phyloP scores from a whole-genome alignment of 352 stramenopile genomes.

The Phytophthora citrophthora region DNA sequence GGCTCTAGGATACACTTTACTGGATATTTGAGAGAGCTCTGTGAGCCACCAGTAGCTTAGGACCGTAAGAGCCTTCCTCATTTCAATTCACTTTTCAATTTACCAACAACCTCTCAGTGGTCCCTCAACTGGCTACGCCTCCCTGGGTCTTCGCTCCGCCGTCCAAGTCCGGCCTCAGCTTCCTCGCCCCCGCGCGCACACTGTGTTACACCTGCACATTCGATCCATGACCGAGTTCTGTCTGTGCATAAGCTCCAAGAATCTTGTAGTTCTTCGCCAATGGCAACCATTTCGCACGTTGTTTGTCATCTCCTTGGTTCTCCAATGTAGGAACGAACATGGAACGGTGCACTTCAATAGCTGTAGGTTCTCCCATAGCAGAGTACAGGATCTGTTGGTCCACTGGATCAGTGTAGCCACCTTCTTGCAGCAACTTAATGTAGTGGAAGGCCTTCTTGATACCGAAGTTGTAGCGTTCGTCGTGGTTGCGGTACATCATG shows the following conservation, averaged over 20 bases:
- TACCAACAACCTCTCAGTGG: too few species aligned
- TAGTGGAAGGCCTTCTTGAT: slow-evolving; percentile 49
- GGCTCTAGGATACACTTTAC: too few species aligned
- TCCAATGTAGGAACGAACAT: slow-evolving; percentile 58
- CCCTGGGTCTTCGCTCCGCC: too few species aligned
- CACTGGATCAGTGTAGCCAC: slow-evolving; percentile 32
- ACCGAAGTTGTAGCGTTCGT: slow-evolving; percentile 35
- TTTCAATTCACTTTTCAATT: too few species aligned
- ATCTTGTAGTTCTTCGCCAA: slow-evolving; percentile 71
- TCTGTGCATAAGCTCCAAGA: slow-evolving; percentile 95
- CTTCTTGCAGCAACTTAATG: slow-evolving; percentile 43
- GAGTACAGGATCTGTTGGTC: slow-evolving; percentile 49
- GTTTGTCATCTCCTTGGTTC: slow-evolving; percentile 64
- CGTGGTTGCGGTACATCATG: slow-evolving; percentile 56
- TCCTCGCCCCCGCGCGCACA: too few species aligned
- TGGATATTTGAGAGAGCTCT: too few species aligned
- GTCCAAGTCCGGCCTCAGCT: too few species aligned
- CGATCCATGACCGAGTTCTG: slow-evolving; percentile 94
- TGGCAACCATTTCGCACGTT: slow-evolving; percentile 70
- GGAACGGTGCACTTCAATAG: slow-evolving; percentile 54
- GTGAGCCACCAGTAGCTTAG: too few species aligned
- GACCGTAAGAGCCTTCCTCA: too few species aligned
- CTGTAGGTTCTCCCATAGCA: slow-evolving; percentile 51
- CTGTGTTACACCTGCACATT: too few species aligned
- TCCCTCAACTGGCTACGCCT: too few species aligned